Evolutionary conservation across 495 filamentous ascomycete species (phyloP).

Genomic region (Physcia stellaris): DNA sequence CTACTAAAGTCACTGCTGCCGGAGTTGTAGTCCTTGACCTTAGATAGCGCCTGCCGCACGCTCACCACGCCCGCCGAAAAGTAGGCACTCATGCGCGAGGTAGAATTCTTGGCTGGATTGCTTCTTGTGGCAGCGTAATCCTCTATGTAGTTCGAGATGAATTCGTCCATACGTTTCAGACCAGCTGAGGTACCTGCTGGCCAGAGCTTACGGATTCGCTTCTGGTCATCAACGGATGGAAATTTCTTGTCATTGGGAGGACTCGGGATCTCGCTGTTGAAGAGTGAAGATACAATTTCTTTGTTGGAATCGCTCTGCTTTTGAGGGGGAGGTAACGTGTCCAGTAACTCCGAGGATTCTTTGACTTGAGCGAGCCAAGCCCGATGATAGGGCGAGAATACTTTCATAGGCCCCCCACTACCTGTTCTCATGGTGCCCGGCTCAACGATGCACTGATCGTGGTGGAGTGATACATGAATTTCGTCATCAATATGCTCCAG

Average conservation of each 20-base stretch:
- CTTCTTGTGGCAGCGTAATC: conserved; percentile 23
- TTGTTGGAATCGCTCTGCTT: conserved; percentile 15
- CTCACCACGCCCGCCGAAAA: conserved; percentile 27
- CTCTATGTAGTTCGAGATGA: conserved; percentile 23
- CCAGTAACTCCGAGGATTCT: conserved; percentile 18
- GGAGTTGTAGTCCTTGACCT: conserved; percentile 15
- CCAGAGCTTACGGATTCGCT: conserved; percentile 27
- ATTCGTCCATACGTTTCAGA: conserved; percentile 23
- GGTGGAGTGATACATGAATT: conserved; percentile 16
- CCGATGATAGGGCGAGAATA: conserved; percentile 30
- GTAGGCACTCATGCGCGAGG: conserved; percentile 27
- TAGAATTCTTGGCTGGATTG: conserved; percentile 24
- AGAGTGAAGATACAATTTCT: conserved; percentile 20
- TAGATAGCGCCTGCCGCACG: conserved; percentile 23
- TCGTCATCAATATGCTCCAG: conserved; percentile 16
- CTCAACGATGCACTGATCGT: conserved; percentile 29
- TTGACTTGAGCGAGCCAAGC: conserved; percentile 24
- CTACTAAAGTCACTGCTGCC: conserved; percentile 18
- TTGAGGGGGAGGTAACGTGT: conserved; percentile 19
- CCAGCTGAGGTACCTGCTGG: conserved; percentile 28
- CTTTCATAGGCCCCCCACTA: conserved; percentile 26
- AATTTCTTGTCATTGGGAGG: conserved; percentile 26
- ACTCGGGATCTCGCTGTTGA: conserved; percentile 17
- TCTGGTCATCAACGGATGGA: conserved; percentile 19
- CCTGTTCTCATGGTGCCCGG: conserved; percentile 22